Conservation (phyloP, 176 grass and related monocot genomes). For the Aegilops tauschii region DNA sequence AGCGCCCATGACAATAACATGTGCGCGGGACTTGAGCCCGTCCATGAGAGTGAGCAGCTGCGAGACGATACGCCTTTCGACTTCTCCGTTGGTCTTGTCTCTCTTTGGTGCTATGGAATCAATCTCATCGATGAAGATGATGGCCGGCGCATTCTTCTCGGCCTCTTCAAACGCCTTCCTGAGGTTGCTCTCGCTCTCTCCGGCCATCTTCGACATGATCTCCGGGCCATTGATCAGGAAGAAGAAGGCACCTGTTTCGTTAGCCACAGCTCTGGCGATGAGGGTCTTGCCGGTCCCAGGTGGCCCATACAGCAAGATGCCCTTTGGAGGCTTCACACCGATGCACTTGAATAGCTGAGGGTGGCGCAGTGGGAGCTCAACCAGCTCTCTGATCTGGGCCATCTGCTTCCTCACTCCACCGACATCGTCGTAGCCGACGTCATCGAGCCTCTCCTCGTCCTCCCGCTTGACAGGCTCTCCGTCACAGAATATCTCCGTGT, state of each 20-base stretch:
- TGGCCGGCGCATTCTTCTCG: constrained; percentile 77
- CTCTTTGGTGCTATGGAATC: constrained; percentile 27
- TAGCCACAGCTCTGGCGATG: constrained; percentile 74
- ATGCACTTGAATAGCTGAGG: constrained; percentile 40
- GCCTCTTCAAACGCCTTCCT: constrained; percentile 86
- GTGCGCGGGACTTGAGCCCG: constrained; percentile 58
- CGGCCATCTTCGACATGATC: constrained; percentile 35
- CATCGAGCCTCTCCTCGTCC: constrained; percentile 51
- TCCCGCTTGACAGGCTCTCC: constrained; percentile 80
- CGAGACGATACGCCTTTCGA: constrained; percentile 76
- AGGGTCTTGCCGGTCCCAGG: constrained; percentile 44
- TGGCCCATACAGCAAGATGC: not conserved
- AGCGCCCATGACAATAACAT: constrained; percentile 26
- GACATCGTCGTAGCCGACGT: constrained; percentile 57
- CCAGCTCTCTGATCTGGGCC: too few species aligned
- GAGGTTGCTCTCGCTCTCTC: constrained; percentile 80
- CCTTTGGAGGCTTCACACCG: too few species aligned
- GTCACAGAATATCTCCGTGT: constrained; percentile 76
- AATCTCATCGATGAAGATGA: constrained; percentile 76
- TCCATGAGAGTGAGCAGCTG: constrained; percentile 84
- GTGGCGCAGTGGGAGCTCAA: not conserved
- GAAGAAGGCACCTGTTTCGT: constrained; percentile 82
- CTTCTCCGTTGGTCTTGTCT: constrained; percentile 76
- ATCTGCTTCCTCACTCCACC: constrained; percentile 75
- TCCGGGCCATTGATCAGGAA: too few species aligned